phyloP scores from a whole-genome alignment of 192 early-diverging fungal species.

The Coemansia sp. region DNA sequence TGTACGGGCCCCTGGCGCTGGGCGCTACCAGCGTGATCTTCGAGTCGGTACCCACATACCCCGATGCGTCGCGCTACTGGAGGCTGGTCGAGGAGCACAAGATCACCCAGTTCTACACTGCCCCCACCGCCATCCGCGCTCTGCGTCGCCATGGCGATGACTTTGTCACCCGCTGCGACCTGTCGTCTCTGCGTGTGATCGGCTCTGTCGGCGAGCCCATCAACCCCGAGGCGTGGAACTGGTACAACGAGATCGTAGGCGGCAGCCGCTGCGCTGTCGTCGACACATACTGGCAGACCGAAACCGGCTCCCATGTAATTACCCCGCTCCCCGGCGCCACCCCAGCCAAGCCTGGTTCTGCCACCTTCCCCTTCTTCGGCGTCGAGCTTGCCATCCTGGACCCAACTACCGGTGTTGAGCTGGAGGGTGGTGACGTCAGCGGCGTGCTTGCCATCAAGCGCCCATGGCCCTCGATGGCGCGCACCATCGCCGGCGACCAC shows the following conservation, averaged over 20 bases:
- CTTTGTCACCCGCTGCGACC: constrained; percentile 72
- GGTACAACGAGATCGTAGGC: constrained; percentile 93
- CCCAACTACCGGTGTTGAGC: constrained; percentile 77
- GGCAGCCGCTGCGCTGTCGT: constrained; percentile 86
- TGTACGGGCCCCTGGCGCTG: constrained; percentile 86
- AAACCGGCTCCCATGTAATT: constrained; percentile 92
- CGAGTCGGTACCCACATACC: constrained; percentile 93
- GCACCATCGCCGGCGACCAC: constrained; percentile 91
- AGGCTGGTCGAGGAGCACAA: constrained; percentile 83
- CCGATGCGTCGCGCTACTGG: constrained; percentile 80
- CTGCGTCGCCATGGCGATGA: constrained; percentile 83
- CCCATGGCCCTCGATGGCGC: constrained; percentile 89
- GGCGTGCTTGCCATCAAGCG: constrained; percentile 88
- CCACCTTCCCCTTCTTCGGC: constrained; percentile 97
- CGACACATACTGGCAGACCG: constrained; percentile 95
- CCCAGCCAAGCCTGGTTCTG: constrained; percentile 90
- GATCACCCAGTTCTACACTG: constrained; percentile 97
- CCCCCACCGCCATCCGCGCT: constrained; percentile 96
- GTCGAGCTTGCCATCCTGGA: constrained; percentile 85
- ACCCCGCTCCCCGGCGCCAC: constrained; percentile 89
- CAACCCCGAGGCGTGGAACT: constrained; percentile 96
- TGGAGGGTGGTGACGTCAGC: constrained; percentile 81
- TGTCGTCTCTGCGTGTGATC: constrained; percentile 83
- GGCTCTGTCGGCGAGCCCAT: constrained; percentile 98
- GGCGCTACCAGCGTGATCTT: constrained; percentile 93